phyloP scores from a whole-genome alignment of 2,329 filamentous ascomycete genomes.

The Fusarium setosum region DNA sequence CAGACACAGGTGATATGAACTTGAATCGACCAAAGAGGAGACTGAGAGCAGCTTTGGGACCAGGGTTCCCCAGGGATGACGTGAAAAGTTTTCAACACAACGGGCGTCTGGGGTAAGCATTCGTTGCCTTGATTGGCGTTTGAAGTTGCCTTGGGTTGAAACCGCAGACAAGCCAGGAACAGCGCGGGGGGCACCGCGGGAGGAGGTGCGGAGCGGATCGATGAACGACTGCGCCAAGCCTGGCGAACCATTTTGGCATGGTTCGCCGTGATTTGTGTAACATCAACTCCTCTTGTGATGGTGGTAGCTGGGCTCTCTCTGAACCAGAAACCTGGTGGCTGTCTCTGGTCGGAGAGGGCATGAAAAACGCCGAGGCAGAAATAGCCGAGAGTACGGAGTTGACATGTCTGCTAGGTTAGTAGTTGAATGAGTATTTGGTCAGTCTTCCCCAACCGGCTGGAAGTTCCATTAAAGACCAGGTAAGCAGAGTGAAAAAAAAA shows the following conservation, averaged over 20 bases:
- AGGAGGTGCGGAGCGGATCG: constrained; percentile 26
- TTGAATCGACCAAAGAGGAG: constrained; percentile 7
- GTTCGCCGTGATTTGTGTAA: constrained; percentile 15
- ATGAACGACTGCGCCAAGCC: constrained; percentile 1
- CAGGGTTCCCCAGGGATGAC: constrained; percentile 18
- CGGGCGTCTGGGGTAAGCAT: constrained; percentile 36
- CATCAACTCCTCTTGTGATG: constrained; percentile 1
- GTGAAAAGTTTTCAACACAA: constrained; percentile 29
- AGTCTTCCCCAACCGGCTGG: no score
- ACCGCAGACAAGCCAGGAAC: constrained; percentile 25
- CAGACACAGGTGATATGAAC: constrained; percentile 12
- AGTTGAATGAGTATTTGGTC: no score
- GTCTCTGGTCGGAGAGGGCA: not conserved
- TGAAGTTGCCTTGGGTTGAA: constrained; percentile 17
- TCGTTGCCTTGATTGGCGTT: constrained; percentile 27
- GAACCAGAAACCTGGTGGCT: not conserved
- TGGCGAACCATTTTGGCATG: constrained; percentile 25
- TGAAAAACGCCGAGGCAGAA: not conserved
- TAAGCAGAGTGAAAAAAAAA: no score
- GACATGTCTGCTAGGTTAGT: no score
- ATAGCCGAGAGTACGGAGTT: no score
- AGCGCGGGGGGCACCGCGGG: constrained; percentile 9
- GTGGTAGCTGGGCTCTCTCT: not conserved
- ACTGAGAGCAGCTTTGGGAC: not conserved
- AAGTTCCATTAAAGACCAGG: no score